Evolutionary conservation across 2,329 filamentous ascomycete genomes (phyloP).

Genomic region (Claviceps cyperi): DNA sequence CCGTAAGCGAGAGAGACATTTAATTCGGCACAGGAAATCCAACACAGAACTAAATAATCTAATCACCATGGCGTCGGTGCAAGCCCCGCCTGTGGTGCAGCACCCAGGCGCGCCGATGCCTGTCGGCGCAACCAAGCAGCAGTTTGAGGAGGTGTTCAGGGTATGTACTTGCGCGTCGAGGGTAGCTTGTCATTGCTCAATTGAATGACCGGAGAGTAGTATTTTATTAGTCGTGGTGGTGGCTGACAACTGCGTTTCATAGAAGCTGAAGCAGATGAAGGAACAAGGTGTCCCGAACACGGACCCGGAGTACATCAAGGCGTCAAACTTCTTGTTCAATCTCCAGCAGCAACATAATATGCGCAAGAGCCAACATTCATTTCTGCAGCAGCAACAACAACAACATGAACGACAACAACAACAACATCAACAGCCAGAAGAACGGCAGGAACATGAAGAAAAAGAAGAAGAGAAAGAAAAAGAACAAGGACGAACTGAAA

Average conservation of each 20-base stretch:
- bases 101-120: constrained; percentile 49
- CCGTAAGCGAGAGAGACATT: constrained; percentile 12
- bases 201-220: not conserved
- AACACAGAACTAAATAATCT: constrained; percentile 4
- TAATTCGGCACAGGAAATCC: not conserved
- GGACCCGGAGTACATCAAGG: constrained; percentile 80
- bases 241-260: not conserved
- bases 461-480: constrained; percentile 23
- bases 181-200: not conserved
- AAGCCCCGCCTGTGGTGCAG: constrained; percentile 54
- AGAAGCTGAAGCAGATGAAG: constrained; percentile 89
- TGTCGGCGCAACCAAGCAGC: constrained; percentile 56
- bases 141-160: constrained; percentile 59
- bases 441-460: constrained; percentile 40
- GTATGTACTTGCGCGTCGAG: constrained; percentile 29
- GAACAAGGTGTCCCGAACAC: constrained; percentile 63
- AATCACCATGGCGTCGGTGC: constrained; percentile 63
- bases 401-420: constrained; percentile 27
- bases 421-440: constrained; percentile 28
- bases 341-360: constrained; percentile 53
- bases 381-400: constrained; percentile 23
- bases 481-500: no score
- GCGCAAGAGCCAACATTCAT: constrained; percentile 32
- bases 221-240: not conserved
- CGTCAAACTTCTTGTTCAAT: constrained; percentile 57